Base-by-base conservation (phyloP, 208 protist genomes). In the Leishmania martiniquensis region DNA sequence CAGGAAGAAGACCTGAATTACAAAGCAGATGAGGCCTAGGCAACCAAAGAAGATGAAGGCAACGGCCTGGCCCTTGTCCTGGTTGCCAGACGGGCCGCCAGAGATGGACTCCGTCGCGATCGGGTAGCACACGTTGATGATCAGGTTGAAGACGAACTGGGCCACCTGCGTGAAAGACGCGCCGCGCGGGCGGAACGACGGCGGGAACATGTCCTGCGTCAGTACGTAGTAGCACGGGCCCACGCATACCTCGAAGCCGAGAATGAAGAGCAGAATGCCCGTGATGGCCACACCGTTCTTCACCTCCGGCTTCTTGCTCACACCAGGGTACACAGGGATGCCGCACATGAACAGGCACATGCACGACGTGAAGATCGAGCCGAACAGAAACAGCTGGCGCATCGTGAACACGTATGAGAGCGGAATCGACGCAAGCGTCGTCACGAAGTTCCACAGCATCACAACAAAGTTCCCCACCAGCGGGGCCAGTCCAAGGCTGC, bases 401-500 rank as follows among this genome's bases (percentile, higher is more conserved):
- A 93, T 93, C 68, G 90, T 87, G 83, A 95, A 89, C 51, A 83
- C 54, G 74, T 77, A 82, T 37, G 88, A 81, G 62, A 97, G 87
- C 51, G 89, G 89, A 57, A 97, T 91, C 17, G 91, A 89, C 45
- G 67, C 76, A 63, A 97, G 75, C n/a, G 91, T 88, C 54, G 92
- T 93, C 83, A 96, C 84, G 76, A 96, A 96, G 87, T 96, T 96
- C 92, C 90, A 95, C 78, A 86, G 63, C 90, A 97, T 96, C 60
- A 97, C 89, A 45, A 93, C 66, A 70, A 95, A 89, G 84, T 94
- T 97, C 52, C 93, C 93, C 22, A 91, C 77, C 4, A 96, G 86
- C 45, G 91, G 86, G 1, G 83, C 84, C 42, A 95, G 78, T 45
- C 90, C 88, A 52, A 94, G 81, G 62, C 80, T 87, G 49, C 80